Evolutionary conservation across 2,329 filamentous ascomycete species (phyloP).

Genomic region (Cyphellophora europaea): DNA sequence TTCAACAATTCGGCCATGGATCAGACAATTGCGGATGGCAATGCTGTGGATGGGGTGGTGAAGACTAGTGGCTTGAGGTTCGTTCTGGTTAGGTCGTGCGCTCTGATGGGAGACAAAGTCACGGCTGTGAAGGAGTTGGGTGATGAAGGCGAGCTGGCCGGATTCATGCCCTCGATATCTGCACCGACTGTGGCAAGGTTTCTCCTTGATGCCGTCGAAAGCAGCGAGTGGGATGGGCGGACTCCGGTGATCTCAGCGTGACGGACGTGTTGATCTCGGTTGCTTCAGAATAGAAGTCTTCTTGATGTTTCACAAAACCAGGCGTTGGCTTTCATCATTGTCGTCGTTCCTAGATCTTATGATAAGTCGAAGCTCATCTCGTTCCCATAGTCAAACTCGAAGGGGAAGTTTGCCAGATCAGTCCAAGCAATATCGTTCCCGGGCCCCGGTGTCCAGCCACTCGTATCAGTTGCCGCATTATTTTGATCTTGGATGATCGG

Average conservation of each 20-base stretch:
- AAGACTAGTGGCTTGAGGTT: slow-evolving; percentile 27
- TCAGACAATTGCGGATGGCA: slow-evolving; percentile 39
- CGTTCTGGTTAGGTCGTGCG: slow-evolving; percentile 37
- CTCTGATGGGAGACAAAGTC: slow-evolving; percentile 32
- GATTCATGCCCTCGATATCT: slow-evolving; percentile 29
- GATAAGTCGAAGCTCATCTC: neutral
- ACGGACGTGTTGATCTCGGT: too few relatives aligned
- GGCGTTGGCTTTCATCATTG: too few relatives aligned
- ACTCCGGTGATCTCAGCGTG: slow-evolving; percentile 40
- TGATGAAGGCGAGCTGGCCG: slow-evolving; percentile 33
- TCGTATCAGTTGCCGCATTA: neutral
- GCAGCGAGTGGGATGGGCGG: slow-evolving; percentile 30
- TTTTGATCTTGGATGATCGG: neutral
- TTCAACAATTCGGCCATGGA: slow-evolving; percentile 40
- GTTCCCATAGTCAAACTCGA: slow-evolving; percentile 1
- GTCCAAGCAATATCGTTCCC: neutral
- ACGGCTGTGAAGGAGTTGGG: slow-evolving; percentile 29
- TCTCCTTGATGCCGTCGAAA: slow-evolving; percentile 35
- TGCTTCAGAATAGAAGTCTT: too few relatives aligned
- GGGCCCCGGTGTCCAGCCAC: neutral
- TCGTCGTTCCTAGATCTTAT: too few relatives aligned
- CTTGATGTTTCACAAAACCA: too few relatives aligned
- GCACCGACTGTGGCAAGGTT: slow-evolving; percentile 36
- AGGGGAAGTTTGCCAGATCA: slow-evolving; percentile 1
- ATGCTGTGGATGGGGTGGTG: slow-evolving; percentile 34